Conservation (phyloP, 352 stramenopile species). For the Blastocystis sp. region DNA sequence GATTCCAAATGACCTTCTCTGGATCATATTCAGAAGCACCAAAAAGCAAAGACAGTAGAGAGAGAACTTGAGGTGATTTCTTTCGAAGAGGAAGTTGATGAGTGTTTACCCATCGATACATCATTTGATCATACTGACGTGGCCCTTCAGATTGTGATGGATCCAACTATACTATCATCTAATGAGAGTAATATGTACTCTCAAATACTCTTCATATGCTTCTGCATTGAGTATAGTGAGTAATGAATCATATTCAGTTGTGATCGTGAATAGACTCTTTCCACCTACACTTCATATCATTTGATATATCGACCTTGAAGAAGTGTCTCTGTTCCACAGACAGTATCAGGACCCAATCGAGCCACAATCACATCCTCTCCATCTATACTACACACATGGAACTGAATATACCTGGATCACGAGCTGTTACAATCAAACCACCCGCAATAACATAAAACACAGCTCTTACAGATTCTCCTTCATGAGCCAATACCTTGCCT, state of each 20-base stretch:
- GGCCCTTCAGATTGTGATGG: not conserved
- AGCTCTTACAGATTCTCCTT: not conserved
- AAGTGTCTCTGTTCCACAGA: not conserved
- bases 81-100: not conserved
- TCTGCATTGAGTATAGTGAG: not conserved
- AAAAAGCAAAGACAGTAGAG: not conserved
- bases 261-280: not conserved
- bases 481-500: not conserved
- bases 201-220: slow-evolving; percentile 1
- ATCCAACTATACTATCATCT: not conserved
- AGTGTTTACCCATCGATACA: slow-evolving; percentile 29
- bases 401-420: not conserved
- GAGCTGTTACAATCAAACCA: not conserved
- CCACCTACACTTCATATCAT: not conserved
- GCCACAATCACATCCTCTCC: not conserved
- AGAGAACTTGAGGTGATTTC: not conserved
- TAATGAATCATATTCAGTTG: not conserved
- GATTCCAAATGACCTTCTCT: slow-evolving; percentile 11
- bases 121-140: not conserved
- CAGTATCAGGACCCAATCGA: slow-evolving; percentile 3
- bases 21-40: not conserved
- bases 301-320: not conserved
- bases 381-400: not conserved
- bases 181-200: not conserved
- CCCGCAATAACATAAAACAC: slow-evolving; percentile 27